Percentiles rank a stretch among this genome's conserved stretches.
phyloP scores from a whole-genome alignment of 73 alveolate species.

The Diophrys sp. region DNA sequence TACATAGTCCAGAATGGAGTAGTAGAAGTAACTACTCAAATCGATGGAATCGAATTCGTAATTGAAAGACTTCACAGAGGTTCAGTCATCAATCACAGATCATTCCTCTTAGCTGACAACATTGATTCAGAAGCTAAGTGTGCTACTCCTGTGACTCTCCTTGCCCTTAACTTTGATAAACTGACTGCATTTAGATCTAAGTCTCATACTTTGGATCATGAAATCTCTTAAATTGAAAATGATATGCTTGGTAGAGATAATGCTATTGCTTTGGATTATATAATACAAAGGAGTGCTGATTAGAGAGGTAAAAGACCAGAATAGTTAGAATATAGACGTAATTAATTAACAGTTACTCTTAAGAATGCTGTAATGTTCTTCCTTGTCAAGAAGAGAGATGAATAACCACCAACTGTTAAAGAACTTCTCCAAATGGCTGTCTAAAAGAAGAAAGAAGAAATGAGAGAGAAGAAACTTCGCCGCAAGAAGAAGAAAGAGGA shows the following conservation, averaged over 20 bases:
- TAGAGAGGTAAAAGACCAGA: slow-evolving; percentile 17
- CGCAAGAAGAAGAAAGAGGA: not conserved
- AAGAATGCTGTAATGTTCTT: slow-evolving; percentile 43
- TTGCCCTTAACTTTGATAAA: slow-evolving; percentile 17
- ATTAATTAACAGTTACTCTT: slow-evolving; percentile 38
- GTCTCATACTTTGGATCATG: slow-evolving; percentile 11
- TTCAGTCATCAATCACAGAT: slow-evolving; percentile 39
- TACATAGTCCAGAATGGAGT: slow-evolving; percentile 41
- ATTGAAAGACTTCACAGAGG: slow-evolving; percentile 45
- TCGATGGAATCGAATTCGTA: slow-evolving; percentile 37
- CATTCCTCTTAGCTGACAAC: slow-evolving; percentile 40
- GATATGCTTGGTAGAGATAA: slow-evolving; percentile 19
- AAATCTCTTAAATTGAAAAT: slow-evolving; percentile 29
- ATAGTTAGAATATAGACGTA: slow-evolving; percentile 31
- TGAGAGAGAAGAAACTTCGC: slow-evolving; percentile 16
- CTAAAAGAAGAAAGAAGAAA: slow-evolving; percentile 33
- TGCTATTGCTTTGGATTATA: slow-evolving; percentile 48
- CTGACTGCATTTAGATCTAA: slow-evolving; percentile 19
- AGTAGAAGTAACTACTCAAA: slow-evolving; percentile 16
- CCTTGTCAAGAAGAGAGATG: slow-evolving; percentile 27
- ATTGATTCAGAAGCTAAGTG: slow-evolving; percentile 35
- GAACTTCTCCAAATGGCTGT: slow-evolving; percentile 27
- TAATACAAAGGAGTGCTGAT: slow-evolving; percentile 9
- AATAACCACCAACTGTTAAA: slow-evolving; percentile 27
- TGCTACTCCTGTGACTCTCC: slow-evolving; percentile 23